A percentile compares a stretch with the other conserved stretches of the same genome.
Evolutionary conservation across 2,329 filamentous ascomycete genomes (phyloP).

Genomic region (Cytospora mali): DNA sequence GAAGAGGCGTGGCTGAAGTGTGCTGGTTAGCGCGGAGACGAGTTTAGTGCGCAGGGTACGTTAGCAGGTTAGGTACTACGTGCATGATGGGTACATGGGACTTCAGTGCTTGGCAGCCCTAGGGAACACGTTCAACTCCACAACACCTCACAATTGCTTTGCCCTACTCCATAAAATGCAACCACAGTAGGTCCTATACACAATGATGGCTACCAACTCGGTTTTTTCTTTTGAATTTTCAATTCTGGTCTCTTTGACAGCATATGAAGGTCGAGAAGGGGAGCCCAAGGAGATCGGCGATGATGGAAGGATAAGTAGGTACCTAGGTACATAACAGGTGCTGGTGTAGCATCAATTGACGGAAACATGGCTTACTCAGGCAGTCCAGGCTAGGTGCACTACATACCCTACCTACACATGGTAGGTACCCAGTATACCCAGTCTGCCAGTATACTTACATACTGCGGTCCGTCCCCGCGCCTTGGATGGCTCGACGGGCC

Average conservation of each 20-base stretch:
- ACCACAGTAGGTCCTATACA: too few species aligned
- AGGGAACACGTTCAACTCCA: not conserved
- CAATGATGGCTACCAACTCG: not conserved
- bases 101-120: not conserved
- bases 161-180: too few species aligned
- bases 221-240: too few species aligned
- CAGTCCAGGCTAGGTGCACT: too few species aligned
- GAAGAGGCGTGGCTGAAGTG: not conserved
- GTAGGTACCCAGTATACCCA: too few species aligned
- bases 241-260: not conserved
- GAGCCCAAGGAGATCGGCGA: too few species aligned
- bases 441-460: too few species aligned
- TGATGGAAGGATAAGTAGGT: too few species aligned
- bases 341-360: too few species aligned
- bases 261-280: not conserved
- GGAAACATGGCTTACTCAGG: too few species aligned
- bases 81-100: not conserved
- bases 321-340: not conserved
- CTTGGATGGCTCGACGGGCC: not conserved
- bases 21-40: not conserved
- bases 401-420: too few species aligned
- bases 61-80: too few species aligned
- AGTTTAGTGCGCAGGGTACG: not conserved
- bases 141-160: not conserved
- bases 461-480: not conserved